A percentile compares a stretch with the other conserved stretches of the same genome.
phyloP scores from a whole-genome alignment of 2,329 filamentous ascomycete species.

The Calonectria henricotiae region DNA sequence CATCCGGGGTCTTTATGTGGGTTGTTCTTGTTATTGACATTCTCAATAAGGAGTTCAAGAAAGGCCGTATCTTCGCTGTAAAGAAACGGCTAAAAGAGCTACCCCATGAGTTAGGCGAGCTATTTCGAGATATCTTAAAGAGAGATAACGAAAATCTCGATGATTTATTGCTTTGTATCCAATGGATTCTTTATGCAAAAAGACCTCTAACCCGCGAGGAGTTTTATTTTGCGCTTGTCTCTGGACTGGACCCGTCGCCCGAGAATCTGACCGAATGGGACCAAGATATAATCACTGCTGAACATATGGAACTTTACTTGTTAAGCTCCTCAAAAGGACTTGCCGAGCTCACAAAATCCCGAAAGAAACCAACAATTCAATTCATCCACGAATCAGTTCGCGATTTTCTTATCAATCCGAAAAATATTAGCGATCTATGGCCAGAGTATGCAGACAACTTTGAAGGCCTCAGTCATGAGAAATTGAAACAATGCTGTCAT shows the following conservation, averaged over 20 bases:
- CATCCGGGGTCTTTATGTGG: constrained; percentile 65
- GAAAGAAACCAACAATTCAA: neutral
- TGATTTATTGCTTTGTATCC: constrained; percentile 64
- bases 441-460: neutral
- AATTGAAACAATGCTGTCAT: neutral
- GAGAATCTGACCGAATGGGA: constrained; percentile 50
- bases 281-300: neutral
- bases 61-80: constrained; percentile 50
- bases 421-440: neutral
- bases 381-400: constrained; percentile 17
- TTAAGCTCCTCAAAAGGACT: constrained; percentile 7
- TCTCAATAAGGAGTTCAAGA: constrained; percentile 57
- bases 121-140: constrained; percentile 69
- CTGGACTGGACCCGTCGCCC: constrained; percentile 6
- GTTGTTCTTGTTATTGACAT: constrained; percentile 59
- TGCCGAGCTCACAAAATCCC: neutral
- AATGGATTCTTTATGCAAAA: constrained; percentile 69
- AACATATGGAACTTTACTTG: neutral
- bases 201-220: constrained; percentile 62
- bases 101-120: constrained; percentile 59
- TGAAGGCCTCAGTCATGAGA: neutral
- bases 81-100: constrained; percentile 55
- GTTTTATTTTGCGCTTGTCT: constrained; percentile 58
- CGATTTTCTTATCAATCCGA: neutral
- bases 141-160: constrained; percentile 64